Conservation (phyloP, 1,284 basidiomycete species). For the Termitomyces sp. region DNA sequence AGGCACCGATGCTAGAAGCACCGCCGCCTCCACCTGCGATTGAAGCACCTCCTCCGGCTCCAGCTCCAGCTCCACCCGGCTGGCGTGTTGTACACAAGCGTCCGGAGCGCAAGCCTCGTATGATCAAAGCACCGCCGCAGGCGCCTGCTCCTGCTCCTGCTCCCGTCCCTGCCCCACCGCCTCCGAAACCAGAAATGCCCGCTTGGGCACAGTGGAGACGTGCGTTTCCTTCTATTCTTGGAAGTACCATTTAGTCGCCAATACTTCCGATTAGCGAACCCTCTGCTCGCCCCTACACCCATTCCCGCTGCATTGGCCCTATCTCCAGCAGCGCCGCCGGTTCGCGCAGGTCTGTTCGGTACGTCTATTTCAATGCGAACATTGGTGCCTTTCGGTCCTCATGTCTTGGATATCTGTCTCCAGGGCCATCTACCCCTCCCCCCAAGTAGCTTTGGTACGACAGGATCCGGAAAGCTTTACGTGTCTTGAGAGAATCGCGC, state of each 20-base stretch:
- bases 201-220: slow-evolving; percentile 75
- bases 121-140: slow-evolving; percentile 36
- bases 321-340: slow-evolving; percentile 39
- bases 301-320: slow-evolving; percentile 29
- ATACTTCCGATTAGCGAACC: slow-evolving; percentile 42
- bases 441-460: slow-evolving; percentile 35
- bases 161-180: slow-evolving; percentile 34
- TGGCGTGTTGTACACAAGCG: slow-evolving; percentile 69
- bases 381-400: not conserved
- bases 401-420: not conserved
- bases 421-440: slow-evolving; percentile 56
- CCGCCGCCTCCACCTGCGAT: slow-evolving; percentile 13
- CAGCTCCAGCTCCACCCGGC: slow-evolving; percentile 52
- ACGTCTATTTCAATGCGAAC: not conserved
- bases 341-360: slow-evolving; percentile 63
- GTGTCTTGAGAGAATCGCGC: not conserved
- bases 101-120: slow-evolving; percentile 41
- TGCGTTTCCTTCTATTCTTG: slow-evolving; percentile 25
- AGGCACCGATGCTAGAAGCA: slow-evolving; percentile 14
- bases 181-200: slow-evolving; percentile 47
- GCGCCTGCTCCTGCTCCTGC: slow-evolving; percentile 34
- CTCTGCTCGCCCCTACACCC: slow-evolving; percentile 45
- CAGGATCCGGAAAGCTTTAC: not conserved
- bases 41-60: slow-evolving; percentile 26
- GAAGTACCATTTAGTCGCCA: not conserved